Evolutionary conservation across 108 stramenopile species (phyloP), one percentile per base, ranked within the genome.

Genomic region (Pseudonitzschia pungens): DNA sequence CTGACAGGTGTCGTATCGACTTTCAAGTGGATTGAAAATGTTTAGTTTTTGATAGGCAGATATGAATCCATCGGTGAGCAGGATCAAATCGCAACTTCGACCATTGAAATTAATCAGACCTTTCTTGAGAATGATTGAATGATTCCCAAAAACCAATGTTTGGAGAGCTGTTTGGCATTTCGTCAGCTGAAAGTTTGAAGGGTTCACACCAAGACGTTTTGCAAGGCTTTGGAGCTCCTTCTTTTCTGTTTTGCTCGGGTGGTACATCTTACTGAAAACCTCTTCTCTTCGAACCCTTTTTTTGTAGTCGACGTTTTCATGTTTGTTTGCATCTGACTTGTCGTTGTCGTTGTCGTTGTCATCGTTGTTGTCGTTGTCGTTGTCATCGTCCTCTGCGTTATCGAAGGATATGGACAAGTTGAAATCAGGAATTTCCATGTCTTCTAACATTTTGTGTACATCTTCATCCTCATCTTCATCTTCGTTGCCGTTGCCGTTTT

Each of bases 31-130:
- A 53, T 78, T 56, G 53, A 28, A 54, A 21, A 27, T 10, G 50
- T 69, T 73, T 21, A 29, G 4, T 51, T 68, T 62, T 28, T 48
- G n/a, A n/a, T 72, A 72, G 9, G 24, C 63, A 32, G 82, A 36
- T 15, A 82, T 45, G 33, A 86, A 86, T 12, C 85, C 85, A 69
- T 80, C 79, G 20, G 85, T 82, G 5, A 86, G 65, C 15, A 82
- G 31, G 20, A 77, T 44, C 12, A 85, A 22, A 57, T 79, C 78
- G 42, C 74, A 72, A 21, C 72, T 69, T 22, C 66, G 64, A 29
- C 58, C 52, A 21, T 75, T 44, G 31, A 65, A 66, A 31, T 59
- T 66, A 0, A 72, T 32, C 27, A 18, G 62, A 21, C 75, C 40
- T 44, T 56, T 60, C 31, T 70, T 64, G 16, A 78, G 21, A 20